These are phyloP conservation scores for Colletotrichum simmondsii DNA, from an alignment of 2,329 filamentous ascomycete genomes.

Conservation along the genomic window DNA sequence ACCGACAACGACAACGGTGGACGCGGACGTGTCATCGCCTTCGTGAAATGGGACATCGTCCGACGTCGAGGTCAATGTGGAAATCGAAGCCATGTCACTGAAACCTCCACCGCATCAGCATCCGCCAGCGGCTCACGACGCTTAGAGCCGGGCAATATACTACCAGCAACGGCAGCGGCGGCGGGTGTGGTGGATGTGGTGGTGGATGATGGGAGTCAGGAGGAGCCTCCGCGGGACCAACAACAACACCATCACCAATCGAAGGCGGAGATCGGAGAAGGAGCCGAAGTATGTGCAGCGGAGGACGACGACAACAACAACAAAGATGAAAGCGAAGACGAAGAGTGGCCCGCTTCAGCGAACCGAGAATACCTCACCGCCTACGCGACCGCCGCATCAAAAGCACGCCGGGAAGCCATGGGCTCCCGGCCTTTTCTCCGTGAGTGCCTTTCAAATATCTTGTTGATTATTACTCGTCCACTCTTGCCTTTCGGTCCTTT, in stretches of 20 bases:
- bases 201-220: background rate
- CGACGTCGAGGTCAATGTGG: background rate
- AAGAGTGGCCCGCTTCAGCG: slow-evolving; percentile 45
- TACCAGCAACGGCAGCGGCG: background rate
- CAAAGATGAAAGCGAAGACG: slow-evolving; percentile 32
- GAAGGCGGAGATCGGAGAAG: background rate
- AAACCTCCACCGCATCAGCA: background rate
- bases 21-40: background rate
- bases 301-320: too few relatives aligned
- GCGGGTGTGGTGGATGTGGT: background rate
- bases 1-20: too few relatives aligned
- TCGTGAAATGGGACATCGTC: slow-evolving; percentile 35
- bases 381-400: slow-evolving; percentile 45
- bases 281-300: too few relatives aligned
- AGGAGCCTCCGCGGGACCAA: background rate
- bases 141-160: slow-evolving; percentile 3
- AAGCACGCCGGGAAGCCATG: slow-evolving; percentile 44
- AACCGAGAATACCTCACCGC: slow-evolving; percentile 42
- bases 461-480: background rate
- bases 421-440: slow-evolving; percentile 47
- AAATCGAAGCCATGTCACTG: background rate
- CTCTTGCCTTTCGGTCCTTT: slow-evolving; percentile 5
- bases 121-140: slow-evolving; percentile 10
- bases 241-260: background rate
- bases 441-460: slow-evolving; percentile 41